phyloP scores from a whole-genome alignment of 441 rosid species.

The Iberis amara region DNA sequence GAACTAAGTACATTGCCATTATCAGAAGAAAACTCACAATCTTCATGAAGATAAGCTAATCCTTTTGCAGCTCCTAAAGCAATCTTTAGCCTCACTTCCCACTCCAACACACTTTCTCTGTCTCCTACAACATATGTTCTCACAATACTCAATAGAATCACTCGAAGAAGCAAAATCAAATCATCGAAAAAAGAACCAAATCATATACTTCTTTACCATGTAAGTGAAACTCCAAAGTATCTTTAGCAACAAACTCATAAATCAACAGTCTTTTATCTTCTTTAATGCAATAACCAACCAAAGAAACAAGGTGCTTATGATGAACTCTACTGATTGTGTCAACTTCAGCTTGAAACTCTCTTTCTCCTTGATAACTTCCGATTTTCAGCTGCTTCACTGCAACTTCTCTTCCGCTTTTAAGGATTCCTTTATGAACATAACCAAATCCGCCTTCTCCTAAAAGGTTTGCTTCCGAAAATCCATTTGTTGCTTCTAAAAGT shows the following conservation, averaged over 20 bases:
- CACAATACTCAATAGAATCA: constrained; percentile 15
- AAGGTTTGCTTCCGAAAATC: constrained; percentile 42
- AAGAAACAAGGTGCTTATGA: constrained; percentile 45
- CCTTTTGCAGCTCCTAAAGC: constrained; percentile 61
- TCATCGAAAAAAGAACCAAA: not conserved
- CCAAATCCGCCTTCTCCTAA: constrained; percentile 60
- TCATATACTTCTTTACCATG: constrained; percentile 32
- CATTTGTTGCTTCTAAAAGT: constrained; percentile 37
- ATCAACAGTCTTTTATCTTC: constrained; percentile 42
- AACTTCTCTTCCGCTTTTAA: constrained; percentile 36
- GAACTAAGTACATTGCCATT: not conserved
- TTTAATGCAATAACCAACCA: constrained; percentile 45
- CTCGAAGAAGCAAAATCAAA: not conserved
- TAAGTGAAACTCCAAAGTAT: constrained; percentile 47
- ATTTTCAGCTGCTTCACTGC: constrained; percentile 53
- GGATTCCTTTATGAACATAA: constrained; percentile 48
- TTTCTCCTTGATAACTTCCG: constrained; percentile 50
- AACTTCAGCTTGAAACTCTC: constrained; percentile 52
- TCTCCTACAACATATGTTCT: constrained; percentile 36
- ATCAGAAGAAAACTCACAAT: constrained; percentile 36
- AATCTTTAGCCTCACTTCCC: constrained; percentile 45
- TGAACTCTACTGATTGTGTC: constrained; percentile 48
- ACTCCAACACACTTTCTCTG: constrained; percentile 37
- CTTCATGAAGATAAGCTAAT: constrained; percentile 56
- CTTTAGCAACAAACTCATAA: constrained; percentile 56